Conservation (phyloP, 176 grass and related monocot species). For the Poa pratensis region DNA sequence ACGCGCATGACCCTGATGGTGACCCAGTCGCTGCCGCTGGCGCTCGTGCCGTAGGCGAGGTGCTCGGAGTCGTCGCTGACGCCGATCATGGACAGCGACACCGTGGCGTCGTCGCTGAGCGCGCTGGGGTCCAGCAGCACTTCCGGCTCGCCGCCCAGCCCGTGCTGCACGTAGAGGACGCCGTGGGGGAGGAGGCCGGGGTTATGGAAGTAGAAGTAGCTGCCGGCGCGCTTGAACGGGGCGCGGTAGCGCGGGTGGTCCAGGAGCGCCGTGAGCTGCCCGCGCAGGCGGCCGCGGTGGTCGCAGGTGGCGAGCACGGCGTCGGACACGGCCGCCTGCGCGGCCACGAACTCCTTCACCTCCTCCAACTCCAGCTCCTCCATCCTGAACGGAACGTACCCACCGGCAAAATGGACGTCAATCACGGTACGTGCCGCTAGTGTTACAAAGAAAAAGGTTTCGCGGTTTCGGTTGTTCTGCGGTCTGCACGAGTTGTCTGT, state of each 20-base stretch:
- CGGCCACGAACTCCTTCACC: conserved; percentile 73
- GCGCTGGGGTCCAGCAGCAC: conserved; percentile 81
- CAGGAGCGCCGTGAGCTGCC: conserved; percentile 64
- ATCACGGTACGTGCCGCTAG: neutral
- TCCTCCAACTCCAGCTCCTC: conserved; percentile 83
- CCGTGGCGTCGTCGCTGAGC: conserved; percentile 85
- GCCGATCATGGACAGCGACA: conserved; percentile 67
- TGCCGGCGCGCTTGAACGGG: conserved; percentile 71
- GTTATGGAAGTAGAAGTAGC: conserved; percentile 96
- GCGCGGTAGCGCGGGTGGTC: conserved; percentile 87
- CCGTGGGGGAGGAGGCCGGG: conserved; percentile 74
- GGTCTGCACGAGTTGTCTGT: neutral
- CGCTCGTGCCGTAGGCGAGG: conserved; percentile 85
- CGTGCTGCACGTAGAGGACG: conserved; percentile 75
- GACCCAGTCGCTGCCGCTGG: conserved; percentile 90
- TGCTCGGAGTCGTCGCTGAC: conserved; percentile 76
- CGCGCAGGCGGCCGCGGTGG: conserved; percentile 62
- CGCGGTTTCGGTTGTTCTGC: neutral
- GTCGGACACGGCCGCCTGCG: conserved; percentile 59
- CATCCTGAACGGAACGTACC: conserved; percentile 52
- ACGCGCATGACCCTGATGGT: conserved; percentile 76
- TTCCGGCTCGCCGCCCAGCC: conserved; percentile 53
- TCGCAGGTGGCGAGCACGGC: conserved; percentile 68
- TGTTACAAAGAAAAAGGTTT: too few species aligned
- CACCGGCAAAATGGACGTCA: neutral